These are phyloP conservation scores for Saturnispora hagleri DNA, from an alignment of 805 yeast genomes.

Conservation along the genomic window DNA sequence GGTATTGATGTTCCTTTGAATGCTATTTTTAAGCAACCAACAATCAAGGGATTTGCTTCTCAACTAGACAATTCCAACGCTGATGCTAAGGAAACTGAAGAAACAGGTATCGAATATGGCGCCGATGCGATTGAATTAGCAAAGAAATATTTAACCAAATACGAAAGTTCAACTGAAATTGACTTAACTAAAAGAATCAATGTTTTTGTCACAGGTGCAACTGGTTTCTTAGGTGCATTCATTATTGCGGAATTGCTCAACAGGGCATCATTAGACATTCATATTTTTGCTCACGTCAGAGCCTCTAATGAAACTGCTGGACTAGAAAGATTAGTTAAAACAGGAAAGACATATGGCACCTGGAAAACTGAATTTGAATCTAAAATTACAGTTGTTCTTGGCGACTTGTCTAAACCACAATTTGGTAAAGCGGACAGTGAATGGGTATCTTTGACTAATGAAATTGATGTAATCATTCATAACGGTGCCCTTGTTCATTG, in stretches of 20 bases:
- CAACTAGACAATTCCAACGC: slow-evolving; percentile 43
- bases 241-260: slow-evolving; percentile 65
- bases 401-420: slow-evolving; percentile 64
- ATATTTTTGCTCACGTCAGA: slow-evolving; percentile 83
- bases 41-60: slow-evolving; percentile 66
- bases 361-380: slow-evolving; percentile 56
- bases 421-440: slow-evolving; percentile 54
- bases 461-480: slow-evolving; percentile 78
- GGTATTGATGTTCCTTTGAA: slow-evolving; percentile 83
- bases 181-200: slow-evolving; percentile 20
- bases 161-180: slow-evolving; percentile 31
- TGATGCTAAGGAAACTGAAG: slow-evolving; percentile 26
- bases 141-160: slow-evolving; percentile 35
- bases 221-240: slow-evolving; percentile 94
- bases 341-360: slow-evolving; percentile 76
- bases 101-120: slow-evolving; percentile 41
- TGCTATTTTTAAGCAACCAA: slow-evolving; percentile 81
- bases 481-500: slow-evolving; percentile 98
- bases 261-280: slow-evolving; percentile 39
- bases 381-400: slow-evolving; percentile 65
- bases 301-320: slow-evolving; percentile 65
- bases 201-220: slow-evolving; percentile 88
- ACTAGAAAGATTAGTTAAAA: slow-evolving; percentile 59
- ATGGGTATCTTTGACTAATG: slow-evolving; percentile 51
- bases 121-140: slow-evolving; percentile 59